Percentiles rank a stretch among this genome's conserved stretches.
Conservation (phyloP, 805 yeast species). For the Teunomyces stri region DNA sequence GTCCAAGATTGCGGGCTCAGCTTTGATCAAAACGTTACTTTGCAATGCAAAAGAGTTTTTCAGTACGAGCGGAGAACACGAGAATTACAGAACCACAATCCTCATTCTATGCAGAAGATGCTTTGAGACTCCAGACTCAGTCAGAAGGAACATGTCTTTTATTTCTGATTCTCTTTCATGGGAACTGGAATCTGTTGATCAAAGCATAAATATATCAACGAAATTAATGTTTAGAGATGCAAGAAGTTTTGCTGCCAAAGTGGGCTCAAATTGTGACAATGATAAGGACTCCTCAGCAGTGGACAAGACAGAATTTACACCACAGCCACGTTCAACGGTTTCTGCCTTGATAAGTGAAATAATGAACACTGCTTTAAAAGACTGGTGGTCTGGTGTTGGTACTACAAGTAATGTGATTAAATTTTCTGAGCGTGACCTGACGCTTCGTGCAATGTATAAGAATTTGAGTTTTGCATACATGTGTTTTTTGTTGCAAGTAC, state of each 20-base stretch:
- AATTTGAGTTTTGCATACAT: conserved; percentile 54
- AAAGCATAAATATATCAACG: no score
- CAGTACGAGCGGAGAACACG: no score
- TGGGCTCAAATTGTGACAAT: no score
- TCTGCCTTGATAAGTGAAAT: conserved; percentile 19
- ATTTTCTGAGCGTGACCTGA: background rate
- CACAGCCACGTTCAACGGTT: background rate
- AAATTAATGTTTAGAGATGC: no score
- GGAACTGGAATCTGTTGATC: no score
- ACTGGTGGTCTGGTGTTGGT: conserved; percentile 12
- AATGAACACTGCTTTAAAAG: conserved; percentile 2
- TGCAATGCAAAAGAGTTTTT: no score
- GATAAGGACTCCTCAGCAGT: no score
- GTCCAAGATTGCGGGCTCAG: no score
- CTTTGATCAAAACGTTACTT: no score
- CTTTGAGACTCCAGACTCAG: conserved; percentile 56
- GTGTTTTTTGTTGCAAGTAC: conserved; percentile 61
- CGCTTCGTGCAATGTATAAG: conserved; percentile 5
- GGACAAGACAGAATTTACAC: background rate
- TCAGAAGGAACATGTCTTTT: conserved; percentile 47
- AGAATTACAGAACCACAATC: conserved; percentile 14
- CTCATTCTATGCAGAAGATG: conserved; percentile 56
- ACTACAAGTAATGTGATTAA: background rate
- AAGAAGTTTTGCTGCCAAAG: no score
- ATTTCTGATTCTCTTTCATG: conserved; percentile 41